Conservation (phyloP, 2,329 filamentous ascomycete species). For the Colletotrichum siamense region DNA sequence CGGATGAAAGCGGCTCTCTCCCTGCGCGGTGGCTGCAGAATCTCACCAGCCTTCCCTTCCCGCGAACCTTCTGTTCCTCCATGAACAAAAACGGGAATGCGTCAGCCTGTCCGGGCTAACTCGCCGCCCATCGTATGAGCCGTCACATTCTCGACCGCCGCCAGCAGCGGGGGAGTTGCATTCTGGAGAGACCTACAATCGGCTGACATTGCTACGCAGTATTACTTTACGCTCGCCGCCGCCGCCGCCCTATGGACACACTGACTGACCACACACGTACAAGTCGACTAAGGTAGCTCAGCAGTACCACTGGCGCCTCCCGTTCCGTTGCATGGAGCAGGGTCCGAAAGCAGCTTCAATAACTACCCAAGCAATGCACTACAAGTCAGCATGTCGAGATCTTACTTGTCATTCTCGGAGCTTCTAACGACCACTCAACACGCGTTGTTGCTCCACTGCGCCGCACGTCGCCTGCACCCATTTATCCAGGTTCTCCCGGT, state of each 20-base stretch:
- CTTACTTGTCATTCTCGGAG: not conserved
- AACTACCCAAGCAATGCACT: not conserved
- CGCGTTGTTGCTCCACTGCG: not conserved
- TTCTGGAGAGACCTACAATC: not conserved
- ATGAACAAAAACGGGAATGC: not conserved
- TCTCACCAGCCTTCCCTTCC: not conserved
- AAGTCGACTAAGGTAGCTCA: not conserved
- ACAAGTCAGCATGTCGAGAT: not conserved
- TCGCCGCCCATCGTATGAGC: not conserved
- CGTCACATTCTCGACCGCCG: not conserved
- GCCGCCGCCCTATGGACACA: not conserved
- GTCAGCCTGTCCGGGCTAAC: not conserved
- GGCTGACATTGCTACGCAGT: not conserved
- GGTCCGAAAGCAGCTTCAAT: not conserved
- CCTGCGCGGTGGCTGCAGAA: not conserved
- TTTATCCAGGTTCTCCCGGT: not conserved
- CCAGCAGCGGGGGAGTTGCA: not conserved
- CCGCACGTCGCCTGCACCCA: not conserved
- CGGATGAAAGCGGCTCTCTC: slow-evolving; percentile 12
- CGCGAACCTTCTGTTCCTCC: not conserved
- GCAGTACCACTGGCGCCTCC: not conserved
- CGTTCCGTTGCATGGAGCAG: not conserved
- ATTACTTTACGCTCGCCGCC: not conserved
- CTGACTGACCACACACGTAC: not conserved
- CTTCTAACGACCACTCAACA: not conserved